Percentiles rank a stretch among this genome's conserved stretches.
Evolutionary conservation across 345 rosid genomes (phyloP).

Genomic region (Geranium brycei): DNA sequence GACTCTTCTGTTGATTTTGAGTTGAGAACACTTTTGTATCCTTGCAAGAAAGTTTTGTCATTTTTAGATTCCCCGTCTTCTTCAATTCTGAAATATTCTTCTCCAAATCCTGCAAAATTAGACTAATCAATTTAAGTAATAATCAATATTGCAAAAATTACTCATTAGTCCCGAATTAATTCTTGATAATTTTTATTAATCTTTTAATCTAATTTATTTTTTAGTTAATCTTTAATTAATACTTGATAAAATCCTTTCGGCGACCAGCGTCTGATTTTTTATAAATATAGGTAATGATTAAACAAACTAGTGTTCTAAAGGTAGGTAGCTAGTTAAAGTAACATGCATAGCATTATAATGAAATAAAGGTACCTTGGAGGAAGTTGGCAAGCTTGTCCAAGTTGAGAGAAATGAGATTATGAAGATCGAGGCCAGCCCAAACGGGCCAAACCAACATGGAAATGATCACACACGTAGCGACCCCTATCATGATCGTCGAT

Average conservation of each 20-base stretch:
- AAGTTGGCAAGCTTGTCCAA: conserved; percentile 42
- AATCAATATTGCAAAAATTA: no score
- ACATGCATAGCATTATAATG: no score
- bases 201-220: no score
- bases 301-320: no score
- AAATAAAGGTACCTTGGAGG: conserved; percentile 34
- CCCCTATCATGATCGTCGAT: conserved; percentile 54
- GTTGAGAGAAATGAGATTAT: conserved; percentile 35
- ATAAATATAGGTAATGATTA: no score
- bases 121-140: no score
- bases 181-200: no score
- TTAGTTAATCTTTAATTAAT: no score
- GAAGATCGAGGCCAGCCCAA: conserved; percentile 65
- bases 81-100: conserved; percentile 27
- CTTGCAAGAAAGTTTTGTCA: conserved; percentile 25
- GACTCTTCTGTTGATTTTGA: conserved; percentile 58
- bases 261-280: no score
- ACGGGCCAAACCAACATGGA: conserved; percentile 47
- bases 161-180: no score
- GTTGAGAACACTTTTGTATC: conserved; percentile 39
- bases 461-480: conserved; percentile 28
- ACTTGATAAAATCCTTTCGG: no score
- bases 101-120: conserved; percentile 41
- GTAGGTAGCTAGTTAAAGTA: no score
- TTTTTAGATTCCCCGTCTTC: conserved; percentile 15